Evolutionary conservation across 140 eudicot species (phyloP).

Genomic region (Stevia rebaudiana): DNA sequence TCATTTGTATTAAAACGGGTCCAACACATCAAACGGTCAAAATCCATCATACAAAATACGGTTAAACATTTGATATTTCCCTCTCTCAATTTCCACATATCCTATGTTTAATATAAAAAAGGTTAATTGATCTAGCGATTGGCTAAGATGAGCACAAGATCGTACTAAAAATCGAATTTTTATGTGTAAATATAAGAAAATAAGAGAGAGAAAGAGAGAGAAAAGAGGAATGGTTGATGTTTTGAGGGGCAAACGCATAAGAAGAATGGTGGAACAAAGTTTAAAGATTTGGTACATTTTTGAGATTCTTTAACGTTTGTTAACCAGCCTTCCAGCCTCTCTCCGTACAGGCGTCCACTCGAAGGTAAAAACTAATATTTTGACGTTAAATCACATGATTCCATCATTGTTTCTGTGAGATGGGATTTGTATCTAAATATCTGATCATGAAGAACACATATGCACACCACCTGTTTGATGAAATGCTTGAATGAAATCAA

Average conservation of each 20-base stretch:
- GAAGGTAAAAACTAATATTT: constrained; percentile 40
- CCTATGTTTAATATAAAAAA: neutral
- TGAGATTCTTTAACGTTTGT: constrained; percentile 30
- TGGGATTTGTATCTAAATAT: too few relatives aligned
- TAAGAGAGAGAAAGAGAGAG: constrained; percentile 30
- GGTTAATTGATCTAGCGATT: neutral
- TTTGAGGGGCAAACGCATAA: constrained; percentile 33
- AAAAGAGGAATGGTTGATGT: constrained; percentile 34
- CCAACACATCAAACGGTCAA: neutral
- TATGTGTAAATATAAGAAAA: constrained; percentile 6
- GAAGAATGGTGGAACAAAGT: constrained; percentile 32
- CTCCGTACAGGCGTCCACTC: constrained; percentile 50
- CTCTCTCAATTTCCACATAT: neutral
- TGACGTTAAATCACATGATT: neutral
- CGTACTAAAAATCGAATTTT: neutral
- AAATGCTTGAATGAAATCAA: neutral
- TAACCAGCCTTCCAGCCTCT: constrained; percentile 72
- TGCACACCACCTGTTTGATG: neutral
- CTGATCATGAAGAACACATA: neutral
- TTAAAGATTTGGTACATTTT: constrained; percentile 37
- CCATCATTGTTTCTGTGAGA: neutral
- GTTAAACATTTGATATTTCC: neutral
- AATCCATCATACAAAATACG: neutral
- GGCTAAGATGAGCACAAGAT: neutral
- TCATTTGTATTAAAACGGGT: too few relatives aligned